These are phyloP conservation scores for Colletotrichum camelliae DNA, from an alignment of 2,329 filamentous ascomycete genomes.

Conservation along the genomic window DNA sequence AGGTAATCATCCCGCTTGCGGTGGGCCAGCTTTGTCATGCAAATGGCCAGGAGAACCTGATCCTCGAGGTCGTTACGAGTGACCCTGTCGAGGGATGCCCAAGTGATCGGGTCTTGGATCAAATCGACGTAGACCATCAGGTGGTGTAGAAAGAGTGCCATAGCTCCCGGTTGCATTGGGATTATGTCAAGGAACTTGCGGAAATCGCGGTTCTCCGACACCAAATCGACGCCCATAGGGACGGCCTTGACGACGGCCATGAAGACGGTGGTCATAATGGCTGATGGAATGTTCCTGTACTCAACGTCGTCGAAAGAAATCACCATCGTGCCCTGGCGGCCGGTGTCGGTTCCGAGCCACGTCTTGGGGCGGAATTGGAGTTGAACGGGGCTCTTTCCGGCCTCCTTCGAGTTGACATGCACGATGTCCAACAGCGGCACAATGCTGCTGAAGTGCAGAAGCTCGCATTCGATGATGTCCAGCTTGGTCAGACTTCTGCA, in stretches of 20 bases:
- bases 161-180: slow-evolving; percentile 13
- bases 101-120: background rate
- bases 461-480: slow-evolving; percentile 32
- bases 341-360: background rate
- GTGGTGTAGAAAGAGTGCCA: background rate
- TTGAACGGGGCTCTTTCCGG: slow-evolving; percentile 21
- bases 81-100: background rate
- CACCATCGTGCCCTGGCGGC: slow-evolving; percentile 1
- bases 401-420: slow-evolving; percentile 17
- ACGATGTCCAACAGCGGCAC: slow-evolving; percentile 24
- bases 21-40: background rate
- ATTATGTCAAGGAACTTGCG: slow-evolving; percentile 9
- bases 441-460: slow-evolving; percentile 29
- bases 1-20: background rate
- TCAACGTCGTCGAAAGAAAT: slow-evolving; percentile 5
- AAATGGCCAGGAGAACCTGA: slow-evolving; percentile 11
- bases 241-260: slow-evolving; percentile 8
- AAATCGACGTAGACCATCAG: background rate
- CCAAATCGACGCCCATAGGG: slow-evolving; percentile 10
- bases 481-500: slow-evolving; percentile 27
- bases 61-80: background rate
- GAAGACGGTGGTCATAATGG: background rate
- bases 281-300: background rate
- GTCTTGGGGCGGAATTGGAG: slow-evolving; percentile 14
- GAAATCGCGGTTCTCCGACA: background rate